phyloP scores from a whole-genome alignment of 805 yeast species.

The Candida pseudoglaebosa region DNA sequence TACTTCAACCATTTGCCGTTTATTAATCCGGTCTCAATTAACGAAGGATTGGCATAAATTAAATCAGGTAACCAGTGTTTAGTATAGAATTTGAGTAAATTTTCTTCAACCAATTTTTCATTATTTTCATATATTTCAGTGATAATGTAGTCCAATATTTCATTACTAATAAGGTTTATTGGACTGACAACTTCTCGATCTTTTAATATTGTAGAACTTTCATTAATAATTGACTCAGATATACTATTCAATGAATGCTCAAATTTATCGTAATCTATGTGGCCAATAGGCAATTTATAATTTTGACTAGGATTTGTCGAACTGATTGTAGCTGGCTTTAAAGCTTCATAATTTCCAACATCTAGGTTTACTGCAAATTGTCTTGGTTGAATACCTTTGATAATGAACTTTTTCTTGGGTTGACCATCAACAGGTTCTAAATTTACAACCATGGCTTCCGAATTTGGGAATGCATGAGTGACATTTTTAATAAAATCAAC shows the following conservation, averaged over 20 bases:
- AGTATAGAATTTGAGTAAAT: conserved; percentile 34
- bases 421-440: conserved; percentile 35
- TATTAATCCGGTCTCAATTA: conserved; percentile 31
- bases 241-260: conserved; percentile 21
- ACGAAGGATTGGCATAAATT: conserved; percentile 38
- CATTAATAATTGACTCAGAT: conserved; percentile 16
- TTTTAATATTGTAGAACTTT: conserved; percentile 14
- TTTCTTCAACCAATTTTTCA: conserved; percentile 16
- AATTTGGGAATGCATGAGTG: conserved; percentile 78
- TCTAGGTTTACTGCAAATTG: conserved; percentile 47
- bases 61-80: conserved; percentile 38
- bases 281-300: conserved; percentile 30
- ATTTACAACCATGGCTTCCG: conserved; percentile 89
- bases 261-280: conserved; percentile 31
- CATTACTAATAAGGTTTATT: conserved; percentile 29
- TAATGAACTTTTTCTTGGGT: conserved; percentile 76
- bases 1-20: conserved; percentile 36
- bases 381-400: conserved; percentile 92
- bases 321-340: conserved; percentile 19
- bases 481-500: conserved; percentile 96
- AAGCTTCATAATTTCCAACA: conserved; percentile 41
- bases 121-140: conserved; percentile 22
- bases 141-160: conserved; percentile 30
- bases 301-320: conserved; percentile 12
- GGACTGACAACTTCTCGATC: conserved; percentile 16